Evolutionary conservation across 2,329 filamentous ascomycete species (phyloP).

Genomic region (Pezicula rhizophila): DNA sequence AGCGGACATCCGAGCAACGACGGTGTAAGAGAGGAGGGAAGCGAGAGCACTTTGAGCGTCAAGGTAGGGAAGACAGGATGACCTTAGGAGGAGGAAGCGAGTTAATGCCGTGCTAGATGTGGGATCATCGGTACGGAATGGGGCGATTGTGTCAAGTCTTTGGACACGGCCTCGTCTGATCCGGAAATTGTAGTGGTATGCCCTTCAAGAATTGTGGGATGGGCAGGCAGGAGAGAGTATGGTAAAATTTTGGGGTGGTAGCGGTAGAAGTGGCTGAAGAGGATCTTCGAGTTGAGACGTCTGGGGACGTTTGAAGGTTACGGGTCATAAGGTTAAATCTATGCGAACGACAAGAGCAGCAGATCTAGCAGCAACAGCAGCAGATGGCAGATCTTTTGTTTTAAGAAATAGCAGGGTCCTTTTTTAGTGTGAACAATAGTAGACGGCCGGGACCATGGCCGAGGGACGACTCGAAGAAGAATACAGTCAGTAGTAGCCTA

Average conservation of each 20-base stretch:
- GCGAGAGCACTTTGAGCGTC: background rate
- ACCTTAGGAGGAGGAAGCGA: background rate
- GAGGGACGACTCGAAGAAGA: no score
- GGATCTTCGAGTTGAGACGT: constrained; percentile 25
- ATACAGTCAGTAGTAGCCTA: no score
- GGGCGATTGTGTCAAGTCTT: constrained; percentile 11
- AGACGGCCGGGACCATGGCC: background rate
- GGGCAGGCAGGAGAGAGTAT: no score
- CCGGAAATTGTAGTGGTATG: constrained; percentile 11
- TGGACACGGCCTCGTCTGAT: constrained; percentile 15
- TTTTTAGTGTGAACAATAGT: background rate
- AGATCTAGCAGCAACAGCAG: constrained; percentile 8
- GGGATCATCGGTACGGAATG: constrained; percentile 6
- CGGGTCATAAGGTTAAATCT: constrained; percentile 1
- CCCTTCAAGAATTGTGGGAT: no score
- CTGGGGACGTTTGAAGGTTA: constrained; percentile 16
- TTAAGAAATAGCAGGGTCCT: constrained; percentile 17
- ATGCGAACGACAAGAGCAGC: constrained; percentile 6
- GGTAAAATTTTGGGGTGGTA: background rate
- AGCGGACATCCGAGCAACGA: constrained; percentile 47
- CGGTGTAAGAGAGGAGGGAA: background rate
- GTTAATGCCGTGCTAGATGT: constrained; percentile 5
- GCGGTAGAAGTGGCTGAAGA: constrained; percentile 5
- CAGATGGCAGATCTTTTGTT: constrained; percentile 23
- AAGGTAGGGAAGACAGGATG: constrained; percentile 7